Conservation (phyloP, 371 early-diverging fungal species). For the Rhizopus arrhizus region DNA sequence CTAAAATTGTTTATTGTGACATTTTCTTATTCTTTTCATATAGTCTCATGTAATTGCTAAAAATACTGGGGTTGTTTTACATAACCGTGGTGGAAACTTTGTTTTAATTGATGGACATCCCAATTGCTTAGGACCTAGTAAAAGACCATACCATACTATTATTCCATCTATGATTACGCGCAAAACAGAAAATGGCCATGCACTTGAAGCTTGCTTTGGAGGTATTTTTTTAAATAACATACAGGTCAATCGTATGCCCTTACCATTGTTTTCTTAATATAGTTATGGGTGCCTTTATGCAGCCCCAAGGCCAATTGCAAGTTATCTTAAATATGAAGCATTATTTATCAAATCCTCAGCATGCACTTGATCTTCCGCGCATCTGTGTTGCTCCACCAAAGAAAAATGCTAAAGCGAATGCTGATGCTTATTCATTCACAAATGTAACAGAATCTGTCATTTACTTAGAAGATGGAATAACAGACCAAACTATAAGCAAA, state of each 20-base stretch:
- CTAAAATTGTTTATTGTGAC: too few species aligned
- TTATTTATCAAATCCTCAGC: constrained; percentile 65
- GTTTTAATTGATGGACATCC: constrained; percentile 62
- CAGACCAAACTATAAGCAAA: constrained; percentile 36
- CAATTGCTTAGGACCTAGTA: constrained; percentile 72
- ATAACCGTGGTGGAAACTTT: constrained; percentile 77
- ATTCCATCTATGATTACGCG: constrained; percentile 73
- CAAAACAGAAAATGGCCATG: constrained; percentile 36
- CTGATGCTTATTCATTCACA: constrained; percentile 37
- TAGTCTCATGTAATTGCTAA: constrained; percentile 57
- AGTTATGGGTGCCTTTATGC: constrained; percentile 68
- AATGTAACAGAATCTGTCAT: constrained; percentile 49
- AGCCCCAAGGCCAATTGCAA: constrained; percentile 87
- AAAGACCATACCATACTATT: constrained; percentile 87
- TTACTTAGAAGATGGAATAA: constrained; percentile 67
- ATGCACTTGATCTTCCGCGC: constrained; percentile 73
- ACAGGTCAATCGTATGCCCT: neutral
- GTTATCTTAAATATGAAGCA: constrained; percentile 71
- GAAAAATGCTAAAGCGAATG: constrained; percentile 11
- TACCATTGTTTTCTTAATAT: neutral
- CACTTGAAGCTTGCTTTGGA: constrained; percentile 57
- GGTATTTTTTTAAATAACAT: constrained; percentile 26
- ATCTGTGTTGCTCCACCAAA: constrained; percentile 59
- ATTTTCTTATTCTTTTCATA: neutral
- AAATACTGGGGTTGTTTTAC: constrained; percentile 73